Base-by-base conservation (phyloP, 345 rosid genomes). In the Cardiospermum halicacabum region DNA sequence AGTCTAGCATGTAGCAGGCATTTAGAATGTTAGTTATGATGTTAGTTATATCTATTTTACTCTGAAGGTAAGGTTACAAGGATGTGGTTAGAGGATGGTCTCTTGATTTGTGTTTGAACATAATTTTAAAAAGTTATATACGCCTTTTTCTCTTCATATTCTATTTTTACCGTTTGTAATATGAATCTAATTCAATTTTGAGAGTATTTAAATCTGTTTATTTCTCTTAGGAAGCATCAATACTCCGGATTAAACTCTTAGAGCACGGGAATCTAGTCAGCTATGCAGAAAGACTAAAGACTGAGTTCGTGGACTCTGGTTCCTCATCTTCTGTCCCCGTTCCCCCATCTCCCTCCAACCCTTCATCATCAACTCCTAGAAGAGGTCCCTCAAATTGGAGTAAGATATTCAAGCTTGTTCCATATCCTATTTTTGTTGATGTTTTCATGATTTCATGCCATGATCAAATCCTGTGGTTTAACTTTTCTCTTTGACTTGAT, bases 221-320 rank as follows among this genome's bases (percentile, higher is more conserved):
- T 53, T 45, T 66, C 55, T 72, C 60, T 63, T 70, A 91, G 99
- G 96, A 83, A 68, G 68, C 82, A 11, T 94, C 99, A 18, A 75
- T 67, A 58, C 79, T 94, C 57, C 84, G 82, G 48, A 47, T 63
- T 66, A 72, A 82, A 68, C 86, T 94, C 70, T 58, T 80, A 68
- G 89, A 85, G 77, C 85, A 84, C 55, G 54, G 64, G 37, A 94
- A 83, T 68, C 74, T 94, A 24, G 64, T 89, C 55, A 74, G 81
- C 60, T 94, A 83, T 76, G 90, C 90, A 21, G 96, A 84, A 70
- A 89, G 73, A 64, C 81, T 76, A 18, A 89, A 83, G 82, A 54
- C 65, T 12, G 86, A 84, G 70, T 83, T 77, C 73, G 40, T 89
- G 39, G 93, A 83, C 24, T 72, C 81, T 27, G 72, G 71, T 56